Evolutionary conservation across 169 alveolate genomes (phyloP), one percentile per base, ranked within the genome.

Genomic region (Plasmodium fragile): DNA sequence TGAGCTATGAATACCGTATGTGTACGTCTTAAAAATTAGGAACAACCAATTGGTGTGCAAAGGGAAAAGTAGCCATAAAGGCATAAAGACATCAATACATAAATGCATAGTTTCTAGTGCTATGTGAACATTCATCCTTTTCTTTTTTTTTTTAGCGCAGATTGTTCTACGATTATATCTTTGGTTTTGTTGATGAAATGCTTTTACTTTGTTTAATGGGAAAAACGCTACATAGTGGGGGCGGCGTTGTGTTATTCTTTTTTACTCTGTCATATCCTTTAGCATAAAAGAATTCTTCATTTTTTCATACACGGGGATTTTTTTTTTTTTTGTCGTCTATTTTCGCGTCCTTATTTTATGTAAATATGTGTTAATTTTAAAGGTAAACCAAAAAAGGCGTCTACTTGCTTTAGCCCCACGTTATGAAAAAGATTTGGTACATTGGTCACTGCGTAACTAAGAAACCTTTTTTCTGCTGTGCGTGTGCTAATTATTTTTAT

Each of bases 261-360:
- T 82, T 82, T 55, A 16, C 71, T 82, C 18, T 59, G 43, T 82
- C 25, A 59, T 22, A 13, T 22, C 70, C 22, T 59, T 55, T 80
- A 79, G 30, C 69, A 25, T 32, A 30, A 30, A 8, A 10, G 25
- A 43, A 25, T 69, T 82, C 25, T 16, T 59, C 71, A 4, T 82
- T 82, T 30, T 82, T 82, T 55, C 71, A 34, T 39, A 34, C 45
- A 32, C 28, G 69, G 69, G 2, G 41, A 30, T 55, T 69, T 82
- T 82, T 52, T 53, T 59, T 25, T 59, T 45, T 30, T n/a, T 34
- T n/a, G n/a, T n/a, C 6, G 36, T 28, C 30, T 53, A 30, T 82
- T 80, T 43, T n/a, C 34, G 13, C 65, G 45, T 55, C 59, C 28
- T 41, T 30, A 45, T 80, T 45, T 80, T 80, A 80, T 80, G 53